Percentiles rank a stretch among this genome's conserved stretches.
These are phyloP conservation scores for Chamaecyparis obtusa DNA, from an alignment of 75 land plant genomes.

Conservation along the genomic window DNA sequence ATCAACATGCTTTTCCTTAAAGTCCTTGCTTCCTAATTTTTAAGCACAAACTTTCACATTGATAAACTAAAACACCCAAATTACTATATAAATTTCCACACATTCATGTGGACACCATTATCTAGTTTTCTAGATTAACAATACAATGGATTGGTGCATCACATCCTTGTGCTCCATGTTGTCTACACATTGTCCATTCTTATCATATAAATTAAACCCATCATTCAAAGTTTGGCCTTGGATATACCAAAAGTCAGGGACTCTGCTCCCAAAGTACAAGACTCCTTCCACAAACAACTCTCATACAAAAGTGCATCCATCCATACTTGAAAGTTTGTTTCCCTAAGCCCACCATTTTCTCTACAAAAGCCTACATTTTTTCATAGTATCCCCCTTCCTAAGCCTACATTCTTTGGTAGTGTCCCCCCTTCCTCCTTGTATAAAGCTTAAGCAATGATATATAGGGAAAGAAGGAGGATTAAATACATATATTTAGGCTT, in stretches of 20 bases:
- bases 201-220: neutral
- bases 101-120: neutral
- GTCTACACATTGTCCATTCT: neutral
- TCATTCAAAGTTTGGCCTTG: neutral
- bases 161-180: conserved; percentile 5
- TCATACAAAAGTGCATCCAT: neutral
- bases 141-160: neutral
- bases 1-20: neutral
- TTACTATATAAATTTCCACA: neutral
- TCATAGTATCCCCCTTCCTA: neutral
- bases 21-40: neutral
- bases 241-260: neutral
- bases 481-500: neutral
- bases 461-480: too few relatives aligned
- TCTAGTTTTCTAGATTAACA: neutral
- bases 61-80: conserved; percentile 2
- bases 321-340: neutral
- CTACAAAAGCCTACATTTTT: neutral
- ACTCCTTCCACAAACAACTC: neutral
- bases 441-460: too few relatives aligned
- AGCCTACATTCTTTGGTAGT: neutral
- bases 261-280: neutral
- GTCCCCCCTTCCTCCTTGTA: neutral
- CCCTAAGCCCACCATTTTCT: neutral
- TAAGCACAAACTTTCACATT: neutral